Evolutionary conservation across 2,329 filamentous ascomycete genomes (phyloP), one percentile per base, ranked within the genome.

Genomic region (Alternaria sp.): DNA sequence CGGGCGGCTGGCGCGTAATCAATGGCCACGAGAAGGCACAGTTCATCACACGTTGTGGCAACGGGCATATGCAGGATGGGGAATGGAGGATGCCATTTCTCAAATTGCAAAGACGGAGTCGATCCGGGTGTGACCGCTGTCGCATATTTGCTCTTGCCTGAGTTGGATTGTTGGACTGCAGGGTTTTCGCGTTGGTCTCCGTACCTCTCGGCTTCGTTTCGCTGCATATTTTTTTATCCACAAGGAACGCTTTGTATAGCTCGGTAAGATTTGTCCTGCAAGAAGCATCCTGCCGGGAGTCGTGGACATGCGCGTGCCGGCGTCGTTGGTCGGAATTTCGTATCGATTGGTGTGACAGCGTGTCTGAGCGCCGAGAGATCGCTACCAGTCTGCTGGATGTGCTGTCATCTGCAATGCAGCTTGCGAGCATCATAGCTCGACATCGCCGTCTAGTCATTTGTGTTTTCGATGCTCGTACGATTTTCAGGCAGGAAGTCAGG

Each of bases 1-100:
- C 45, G 23, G 45, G 20, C 50, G 57, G 51, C 50, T 49, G 65
- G 65, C 67, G 67, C 60, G 55, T 69, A 69, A 62, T 61, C 30
- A 58, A 51, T 55, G 51, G 44, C 58, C 47, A 58, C 55, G 55
- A 66, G 55, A 25, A 47, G 56, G 57, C 30, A 55, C 33, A 21
- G 26, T 23, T 28, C 30, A 11, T 47, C 41, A 18, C 51, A 60
- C 37, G 54, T 57, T n/a, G 56, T 59, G 28, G 58, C 18, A n/a
- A 25, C 37, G 21, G 45, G 21, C 37, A 44, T 41, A 30, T 51
- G 54, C 43, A 44, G 41, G 57, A 60, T 51, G 26, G 33, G 55
- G 37, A 25, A 20, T 37, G 25, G 26, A 23, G 18, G 11, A 45
- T 54, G 6, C 41, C 43, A 46, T 25, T 25, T 23, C 47, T 44